Percentiles rank a stretch among this genome's conserved stretches.
phyloP scores from a whole-genome alignment of 2,329 filamentous ascomycete genomes.

The Zopfia rhizophila region DNA sequence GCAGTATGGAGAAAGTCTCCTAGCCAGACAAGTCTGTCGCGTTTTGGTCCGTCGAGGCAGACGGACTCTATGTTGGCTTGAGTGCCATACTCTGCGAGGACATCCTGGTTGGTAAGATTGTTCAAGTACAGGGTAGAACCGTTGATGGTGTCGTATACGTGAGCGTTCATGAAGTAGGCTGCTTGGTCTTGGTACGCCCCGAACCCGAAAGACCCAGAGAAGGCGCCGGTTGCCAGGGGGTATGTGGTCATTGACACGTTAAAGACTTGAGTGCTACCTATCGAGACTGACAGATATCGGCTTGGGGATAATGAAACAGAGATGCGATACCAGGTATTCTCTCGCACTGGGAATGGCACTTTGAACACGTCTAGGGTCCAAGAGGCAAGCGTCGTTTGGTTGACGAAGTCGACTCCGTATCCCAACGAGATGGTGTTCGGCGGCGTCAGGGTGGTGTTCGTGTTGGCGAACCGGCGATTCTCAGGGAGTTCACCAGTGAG shows the following conservation, averaged over 20 bases:
- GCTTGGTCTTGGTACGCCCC: slow-evolving; percentile 55
- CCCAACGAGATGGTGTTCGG: slow-evolving; percentile 49
- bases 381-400: slow-evolving; percentile 47
- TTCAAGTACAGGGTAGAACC: slow-evolving; percentile 47
- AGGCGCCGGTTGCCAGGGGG: no score
- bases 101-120: slow-evolving; percentile 31
- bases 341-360: slow-evolving; percentile 29
- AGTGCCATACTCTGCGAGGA: slow-evolving; percentile 52
- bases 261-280: no score
- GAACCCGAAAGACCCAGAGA: slow-evolving; percentile 56
- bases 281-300: no score
- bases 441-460: slow-evolving; percentile 46
- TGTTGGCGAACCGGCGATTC: slow-evolving; percentile 44
- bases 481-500: slow-evolving; percentile 27
- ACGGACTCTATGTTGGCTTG: slow-evolving; percentile 46
- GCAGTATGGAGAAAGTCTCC: slow-evolving; percentile 57
- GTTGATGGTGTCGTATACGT: slow-evolving; percentile 35
- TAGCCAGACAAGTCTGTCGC: slow-evolving; percentile 56
- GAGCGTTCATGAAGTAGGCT: slow-evolving; percentile 50
- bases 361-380: slow-evolving; percentile 38
- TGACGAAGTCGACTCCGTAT: slow-evolving; percentile 49
- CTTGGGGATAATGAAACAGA: no score
- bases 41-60: slow-evolving; percentile 56
- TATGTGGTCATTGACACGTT: no score
- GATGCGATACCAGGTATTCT: no score